Evolutionary conservation across 73 alveolate genomes (phyloP).

Genomic region (Paraurostyla sp.): DNA sequence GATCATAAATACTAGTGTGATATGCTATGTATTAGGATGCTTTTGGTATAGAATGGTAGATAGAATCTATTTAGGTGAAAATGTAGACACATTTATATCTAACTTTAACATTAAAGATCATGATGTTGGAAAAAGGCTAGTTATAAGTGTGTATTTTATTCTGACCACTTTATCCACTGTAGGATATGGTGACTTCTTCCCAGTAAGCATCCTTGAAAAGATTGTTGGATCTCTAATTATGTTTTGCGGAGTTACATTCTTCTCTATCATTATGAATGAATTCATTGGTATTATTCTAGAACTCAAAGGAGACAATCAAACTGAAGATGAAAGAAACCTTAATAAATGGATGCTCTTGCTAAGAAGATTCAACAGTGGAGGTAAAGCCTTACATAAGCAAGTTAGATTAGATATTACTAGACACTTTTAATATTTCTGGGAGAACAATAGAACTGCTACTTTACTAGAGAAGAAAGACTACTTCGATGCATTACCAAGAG

Average conservation of each 20-base stretch:
- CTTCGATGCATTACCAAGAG: conserved; percentile 83
- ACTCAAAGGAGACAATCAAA: neutral
- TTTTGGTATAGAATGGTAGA: conserved; percentile 88
- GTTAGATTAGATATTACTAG: conserved; percentile 68
- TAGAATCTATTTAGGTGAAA: neutral
- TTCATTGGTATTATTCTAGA: conserved; percentile 85
- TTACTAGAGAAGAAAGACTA: conserved; percentile 79
- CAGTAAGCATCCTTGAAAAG: conserved; percentile 85
- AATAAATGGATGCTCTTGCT: conserved; percentile 53
- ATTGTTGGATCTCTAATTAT: conserved; percentile 86
- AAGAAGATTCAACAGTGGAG: conserved; percentile 65
- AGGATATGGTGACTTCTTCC: conserved; percentile 94
- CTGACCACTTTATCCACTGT: conserved; percentile 94
- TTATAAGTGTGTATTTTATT: conserved; percentile 87
- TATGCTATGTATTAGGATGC: conserved; percentile 93
- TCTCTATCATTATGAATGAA: conserved; percentile 91
- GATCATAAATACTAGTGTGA: conserved; percentile 86
- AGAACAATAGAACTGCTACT: conserved; percentile 79
- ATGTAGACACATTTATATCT: neutral
- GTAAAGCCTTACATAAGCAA: conserved; percentile 40
- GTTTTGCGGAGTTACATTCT: conserved; percentile 94
- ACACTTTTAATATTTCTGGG: conserved; percentile 89
- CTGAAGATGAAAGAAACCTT: conserved; percentile 68
- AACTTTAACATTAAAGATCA: conserved; percentile 76
- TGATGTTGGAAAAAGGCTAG: conserved; percentile 69